phyloP scores from a whole-genome alignment of 225 moss, liverwort and hornwort genomes.

The Straminergon stramineum region DNA sequence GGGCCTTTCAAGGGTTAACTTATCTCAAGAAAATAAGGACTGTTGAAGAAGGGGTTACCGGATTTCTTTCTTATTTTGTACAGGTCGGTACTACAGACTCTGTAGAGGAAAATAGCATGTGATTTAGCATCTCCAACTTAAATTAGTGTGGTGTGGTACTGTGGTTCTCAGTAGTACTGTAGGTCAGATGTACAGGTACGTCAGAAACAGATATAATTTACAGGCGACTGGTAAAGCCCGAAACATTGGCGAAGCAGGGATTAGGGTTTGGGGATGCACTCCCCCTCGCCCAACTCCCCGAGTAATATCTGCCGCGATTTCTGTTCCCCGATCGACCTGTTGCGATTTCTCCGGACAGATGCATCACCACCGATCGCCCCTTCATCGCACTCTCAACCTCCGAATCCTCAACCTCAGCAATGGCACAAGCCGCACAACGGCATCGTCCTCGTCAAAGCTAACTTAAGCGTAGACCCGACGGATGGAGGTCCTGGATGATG shows the following conservation, averaged over 20 bases:
- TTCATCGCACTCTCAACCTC: neutral
- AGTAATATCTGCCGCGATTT: neutral
- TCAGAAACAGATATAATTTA: too few species aligned
- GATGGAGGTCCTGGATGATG: constrained; percentile 12
- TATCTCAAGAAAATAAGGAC: neutral
- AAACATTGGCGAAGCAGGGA: neutral
- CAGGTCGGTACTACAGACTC: neutral
- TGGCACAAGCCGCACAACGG: neutral
- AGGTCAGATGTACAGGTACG: neutral
- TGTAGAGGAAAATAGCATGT: neutral
- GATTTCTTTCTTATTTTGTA: neutral
- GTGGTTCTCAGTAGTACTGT: neutral
- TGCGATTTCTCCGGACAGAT: neutral
- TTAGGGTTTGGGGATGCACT: neutral
- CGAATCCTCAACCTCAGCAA: neutral
- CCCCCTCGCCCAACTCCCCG: neutral
- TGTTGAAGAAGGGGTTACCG: too few species aligned
- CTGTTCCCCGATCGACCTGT: neutral
- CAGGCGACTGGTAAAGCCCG: neutral
- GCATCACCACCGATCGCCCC: neutral
- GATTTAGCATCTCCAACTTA: neutral
- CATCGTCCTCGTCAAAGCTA: neutral
- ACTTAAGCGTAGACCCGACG: neutral
- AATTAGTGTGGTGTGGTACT: neutral
- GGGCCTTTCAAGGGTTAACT: too few species aligned